phyloP scores from a whole-genome alignment of 306 rosid genomes.

The Dalbergia cochinchinensis region DNA sequence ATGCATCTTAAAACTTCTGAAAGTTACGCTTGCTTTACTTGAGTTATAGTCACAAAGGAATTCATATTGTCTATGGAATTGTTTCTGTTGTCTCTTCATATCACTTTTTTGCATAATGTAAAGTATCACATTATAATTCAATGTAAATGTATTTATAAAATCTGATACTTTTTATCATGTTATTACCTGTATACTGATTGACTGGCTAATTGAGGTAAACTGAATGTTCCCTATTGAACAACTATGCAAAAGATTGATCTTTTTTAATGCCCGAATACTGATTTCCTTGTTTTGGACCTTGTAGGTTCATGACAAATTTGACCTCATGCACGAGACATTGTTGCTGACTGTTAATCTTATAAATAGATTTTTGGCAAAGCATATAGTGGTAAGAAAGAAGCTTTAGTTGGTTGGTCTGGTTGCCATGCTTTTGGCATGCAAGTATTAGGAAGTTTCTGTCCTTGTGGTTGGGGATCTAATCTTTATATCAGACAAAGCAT shows the following conservation, averaged over 20 bases:
- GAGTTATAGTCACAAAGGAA: too few relatives aligned
- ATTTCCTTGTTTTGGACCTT: conserved; percentile 32
- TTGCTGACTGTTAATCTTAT: conserved; percentile 83
- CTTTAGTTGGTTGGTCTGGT: conserved; percentile 97
- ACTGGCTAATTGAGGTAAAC: conserved; percentile 96
- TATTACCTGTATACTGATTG: conserved; percentile 87
- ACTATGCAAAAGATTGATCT: conserved; percentile 19
- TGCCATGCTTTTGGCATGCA: conserved; percentile 98
- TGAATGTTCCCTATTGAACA: conserved; percentile 29
- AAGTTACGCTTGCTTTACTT: too few relatives aligned
- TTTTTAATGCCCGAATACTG: neutral
- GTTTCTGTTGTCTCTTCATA: too few relatives aligned
- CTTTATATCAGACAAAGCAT: conserved; percentile 92
- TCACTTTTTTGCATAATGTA: too few relatives aligned
- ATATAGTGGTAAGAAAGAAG: conserved; percentile 78
- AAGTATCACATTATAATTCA: too few relatives aligned
- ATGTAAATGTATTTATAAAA: too few relatives aligned
- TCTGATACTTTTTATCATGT: too few relatives aligned
- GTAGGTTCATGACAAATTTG: conserved; percentile 98
- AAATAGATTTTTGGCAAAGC: conserved; percentile 80
- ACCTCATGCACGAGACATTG: conserved; percentile 90
- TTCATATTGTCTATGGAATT: too few relatives aligned
- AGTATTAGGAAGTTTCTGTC: conserved; percentile 94
- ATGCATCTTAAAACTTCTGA: too few relatives aligned
- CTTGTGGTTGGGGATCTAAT: conserved; percentile 90